phyloP scores from a whole-genome alignment of 345 rosid genomes.

The Turnera subulata region DNA sequence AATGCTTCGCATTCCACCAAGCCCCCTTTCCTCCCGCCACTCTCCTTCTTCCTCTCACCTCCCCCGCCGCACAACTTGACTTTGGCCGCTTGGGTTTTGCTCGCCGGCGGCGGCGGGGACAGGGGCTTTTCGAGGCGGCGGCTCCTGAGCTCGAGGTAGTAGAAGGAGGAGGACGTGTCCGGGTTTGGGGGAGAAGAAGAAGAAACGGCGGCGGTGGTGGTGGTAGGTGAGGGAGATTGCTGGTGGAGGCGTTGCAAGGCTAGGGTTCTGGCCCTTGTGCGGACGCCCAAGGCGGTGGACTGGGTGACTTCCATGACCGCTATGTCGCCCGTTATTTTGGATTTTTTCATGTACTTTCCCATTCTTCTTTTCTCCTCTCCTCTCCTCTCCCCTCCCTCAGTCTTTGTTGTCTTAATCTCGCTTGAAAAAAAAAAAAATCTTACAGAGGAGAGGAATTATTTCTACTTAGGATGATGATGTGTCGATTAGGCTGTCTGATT shows the following conservation, averaged over 20 bases:
- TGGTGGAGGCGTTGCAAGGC: conserved; percentile 49
- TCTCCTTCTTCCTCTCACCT: not conserved
- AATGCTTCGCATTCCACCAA: conserved; percentile 5
- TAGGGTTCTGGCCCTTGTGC: conserved; percentile 62
- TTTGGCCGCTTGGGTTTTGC: not conserved
- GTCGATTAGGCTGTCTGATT: too few species aligned
- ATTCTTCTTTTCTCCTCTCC: conserved; percentile 22
- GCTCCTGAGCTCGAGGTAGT: conserved; percentile 62
- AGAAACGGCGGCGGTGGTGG: conserved; percentile 7
- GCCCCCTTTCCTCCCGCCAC: conserved; percentile 9
- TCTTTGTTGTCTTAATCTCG: not conserved
- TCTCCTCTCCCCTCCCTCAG: too few species aligned
- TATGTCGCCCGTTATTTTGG: conserved; percentile 39
- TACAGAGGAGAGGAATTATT: too few species aligned
- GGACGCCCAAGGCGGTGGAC: conserved; percentile 31
- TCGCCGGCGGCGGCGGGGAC: not conserved
- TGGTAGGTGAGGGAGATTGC: conserved; percentile 1
- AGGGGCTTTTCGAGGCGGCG: conserved; percentile 51
- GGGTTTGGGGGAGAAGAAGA: not conserved
- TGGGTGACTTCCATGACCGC: conserved; percentile 35
- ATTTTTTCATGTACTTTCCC: conserved; percentile 70
- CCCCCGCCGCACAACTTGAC: not conserved
- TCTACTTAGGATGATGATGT: too few species aligned
- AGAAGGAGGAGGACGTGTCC: conserved; percentile 49
- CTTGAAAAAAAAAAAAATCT: too few species aligned